These are phyloP conservation scores for Mycena metata DNA, from an alignment of 768 basidiomycete genomes.

Conservation along the genomic window DNA sequence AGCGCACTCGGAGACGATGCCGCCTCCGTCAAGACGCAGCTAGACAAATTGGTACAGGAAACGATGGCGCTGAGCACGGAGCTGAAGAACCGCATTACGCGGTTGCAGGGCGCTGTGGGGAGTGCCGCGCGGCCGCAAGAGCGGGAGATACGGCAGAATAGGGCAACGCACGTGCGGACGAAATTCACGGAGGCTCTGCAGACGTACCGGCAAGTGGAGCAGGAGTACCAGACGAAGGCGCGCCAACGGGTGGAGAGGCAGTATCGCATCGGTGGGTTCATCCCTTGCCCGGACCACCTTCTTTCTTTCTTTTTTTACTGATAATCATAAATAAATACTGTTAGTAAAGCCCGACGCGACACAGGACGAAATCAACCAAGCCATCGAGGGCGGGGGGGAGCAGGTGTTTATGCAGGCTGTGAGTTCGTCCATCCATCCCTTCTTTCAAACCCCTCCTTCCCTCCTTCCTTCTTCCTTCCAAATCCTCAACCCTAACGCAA, in stretches of 20 bases:
- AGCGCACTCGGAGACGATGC: constrained; percentile 51
- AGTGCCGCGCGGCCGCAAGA: constrained; percentile 47
- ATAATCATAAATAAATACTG: neutral
- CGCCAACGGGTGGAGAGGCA: constrained; percentile 81
- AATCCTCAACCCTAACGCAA: neutral
- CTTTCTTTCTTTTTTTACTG: neutral
- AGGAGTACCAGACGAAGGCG: constrained; percentile 73
- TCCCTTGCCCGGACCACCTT: neutral
- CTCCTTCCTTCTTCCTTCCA: no score
- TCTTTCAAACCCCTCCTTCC: no score
- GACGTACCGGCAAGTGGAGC: constrained; percentile 83
- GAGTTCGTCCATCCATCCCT: no score
- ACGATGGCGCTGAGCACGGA: constrained; percentile 70
- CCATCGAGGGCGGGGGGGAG: constrained; percentile 71
- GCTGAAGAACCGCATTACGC: constrained; percentile 72
- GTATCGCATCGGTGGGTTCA: constrained; percentile 76
- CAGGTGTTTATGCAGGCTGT: constrained; percentile 89
- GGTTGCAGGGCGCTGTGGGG: constrained; percentile 57
- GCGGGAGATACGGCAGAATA: constrained; percentile 55
- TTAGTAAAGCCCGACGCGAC: constrained; percentile 92
- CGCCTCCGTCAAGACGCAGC: constrained; percentile 42
- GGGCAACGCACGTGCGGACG: constrained; percentile 66
- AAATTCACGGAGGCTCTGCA: constrained; percentile 85
- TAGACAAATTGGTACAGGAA: constrained; percentile 71
- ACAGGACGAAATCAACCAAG: constrained; percentile 79